Evolutionary conservation across 768 basidiomycete genomes (phyloP).

Genomic region (Chalciporus sphaerocephalus): DNA sequence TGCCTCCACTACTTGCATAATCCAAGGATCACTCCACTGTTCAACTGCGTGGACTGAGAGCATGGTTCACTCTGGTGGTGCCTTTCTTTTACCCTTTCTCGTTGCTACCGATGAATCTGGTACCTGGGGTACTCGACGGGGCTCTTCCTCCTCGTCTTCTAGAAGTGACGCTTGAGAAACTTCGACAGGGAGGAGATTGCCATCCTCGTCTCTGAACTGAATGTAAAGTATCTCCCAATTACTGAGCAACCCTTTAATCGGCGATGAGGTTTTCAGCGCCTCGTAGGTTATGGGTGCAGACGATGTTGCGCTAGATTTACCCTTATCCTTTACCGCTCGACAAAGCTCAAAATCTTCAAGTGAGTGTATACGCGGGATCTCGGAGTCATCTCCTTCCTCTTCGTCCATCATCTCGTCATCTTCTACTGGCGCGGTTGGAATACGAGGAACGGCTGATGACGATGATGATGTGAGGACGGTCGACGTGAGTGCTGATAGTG

Average conservation of each 20-base stretch:
- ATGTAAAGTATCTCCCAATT: conserved; percentile 70
- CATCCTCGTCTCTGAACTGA: conserved; percentile 58
- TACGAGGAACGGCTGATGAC: conserved; percentile 25
- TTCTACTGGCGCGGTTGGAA: conserved; percentile 30
- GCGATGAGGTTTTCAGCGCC: conserved; percentile 37
- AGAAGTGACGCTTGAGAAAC: conserved; percentile 53
- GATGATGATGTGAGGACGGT: conserved; percentile 33
- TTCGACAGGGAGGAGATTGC: conserved; percentile 55
- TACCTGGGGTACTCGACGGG: conserved; percentile 24
- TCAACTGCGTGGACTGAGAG: neutral
- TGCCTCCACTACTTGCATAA: conserved; percentile 6
- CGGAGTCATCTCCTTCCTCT: conserved; percentile 2
- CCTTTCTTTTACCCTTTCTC: conserved; percentile 64
- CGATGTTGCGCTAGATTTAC: conserved; percentile 35
- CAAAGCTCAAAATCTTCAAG: conserved; percentile 63
- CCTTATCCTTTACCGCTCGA: conserved; percentile 48
- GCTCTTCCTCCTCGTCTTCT: conserved; percentile 58
- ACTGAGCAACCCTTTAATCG: conserved; percentile 47
- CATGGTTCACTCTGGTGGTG: conserved; percentile 29
- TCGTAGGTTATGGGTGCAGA: conserved; percentile 39
- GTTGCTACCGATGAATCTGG: conserved; percentile 24
- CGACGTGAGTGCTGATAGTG: conserved; percentile 54
- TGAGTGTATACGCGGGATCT: conserved; percentile 34
- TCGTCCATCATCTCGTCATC: conserved; percentile 22
- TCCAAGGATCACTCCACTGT: conserved; percentile 1